Evolutionary conservation across 306 rosid genomes (phyloP), one percentile per base, ranked within the genome.

Genomic region (Luffa aegyptiaca): DNA sequence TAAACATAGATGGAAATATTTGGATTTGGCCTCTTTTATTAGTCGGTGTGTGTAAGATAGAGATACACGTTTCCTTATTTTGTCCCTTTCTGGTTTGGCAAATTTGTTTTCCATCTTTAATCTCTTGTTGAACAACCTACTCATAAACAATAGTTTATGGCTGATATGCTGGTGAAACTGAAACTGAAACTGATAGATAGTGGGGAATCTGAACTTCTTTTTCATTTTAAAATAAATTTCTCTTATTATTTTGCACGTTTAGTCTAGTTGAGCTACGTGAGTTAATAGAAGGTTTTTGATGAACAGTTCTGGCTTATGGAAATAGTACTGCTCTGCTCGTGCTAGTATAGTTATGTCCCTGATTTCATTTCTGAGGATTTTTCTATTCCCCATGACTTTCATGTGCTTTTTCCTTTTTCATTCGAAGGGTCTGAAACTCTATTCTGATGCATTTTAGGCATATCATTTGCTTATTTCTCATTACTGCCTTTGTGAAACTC

Each of bases 31-130:
- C 46, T 36, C 8, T 39, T 17, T 75, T 17, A 37, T 16, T 75
- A 2, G 46, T 52, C 46, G 62, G 36, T 70, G 9, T 70, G 17
- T 70, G 39, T 45, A 20, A 44, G 75, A 69, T 69, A n/a, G 53
- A 11, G 55, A 48, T 49, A 51, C 77, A 45, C 76, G 76, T 49
- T 75, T 33, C 42, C 33, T 75, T 75, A 33, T 75, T 75, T 52
- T 75, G 78, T 75, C 62, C 31, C 63, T 75, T 75, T 75, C 31
- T 51, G 63, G 45, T 74, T 53, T 31, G 61, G 31, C 62, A 33
- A 9, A 46, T 8, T 26, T 35, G 17, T 51, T 46, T 33, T 52
- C 8, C 33, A 75, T 75, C 31, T 36, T 75, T 18, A 10, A 2
- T 33, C 52, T 8, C 61, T 75, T 52, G 48, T 39, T 41, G 11